Evolutionary conservation across 768 basidiomycete genomes (phyloP).

Genomic region (Gloeophyllum trabeum): DNA sequence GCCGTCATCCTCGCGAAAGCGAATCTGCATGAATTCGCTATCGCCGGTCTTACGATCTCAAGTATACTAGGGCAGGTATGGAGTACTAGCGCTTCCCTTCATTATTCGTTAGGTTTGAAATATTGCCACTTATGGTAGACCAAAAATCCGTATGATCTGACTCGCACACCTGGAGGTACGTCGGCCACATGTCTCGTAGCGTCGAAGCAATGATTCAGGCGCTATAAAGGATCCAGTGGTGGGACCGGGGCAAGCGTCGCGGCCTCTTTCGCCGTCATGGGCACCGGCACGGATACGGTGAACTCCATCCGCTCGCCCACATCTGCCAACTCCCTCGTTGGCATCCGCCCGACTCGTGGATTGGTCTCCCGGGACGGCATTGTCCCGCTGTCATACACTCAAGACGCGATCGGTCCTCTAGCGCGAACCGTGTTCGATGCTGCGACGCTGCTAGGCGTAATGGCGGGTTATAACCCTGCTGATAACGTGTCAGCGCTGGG

Average conservation of each 20-base stretch:
- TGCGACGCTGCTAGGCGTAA: neutral
- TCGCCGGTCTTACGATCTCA: neutral
- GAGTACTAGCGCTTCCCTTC: no score
- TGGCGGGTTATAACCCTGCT: neutral
- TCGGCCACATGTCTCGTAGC: neutral
- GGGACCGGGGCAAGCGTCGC: neutral
- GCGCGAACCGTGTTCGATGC: neutral
- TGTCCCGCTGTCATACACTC: neutral
- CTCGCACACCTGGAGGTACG: neutral
- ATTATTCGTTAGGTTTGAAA: neutral
- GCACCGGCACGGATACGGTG: neutral
- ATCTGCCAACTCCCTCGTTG: slow-evolving; percentile 1
- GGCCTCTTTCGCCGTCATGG: neutral
- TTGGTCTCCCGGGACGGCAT: neutral
- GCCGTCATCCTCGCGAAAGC: neutral
- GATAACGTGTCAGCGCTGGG: neutral
- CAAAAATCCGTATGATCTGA: slow-evolving; percentile 1
- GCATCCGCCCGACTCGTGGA: neutral
- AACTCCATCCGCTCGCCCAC: slow-evolving; percentile 1
- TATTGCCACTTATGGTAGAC: neutral
- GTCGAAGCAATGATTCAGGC: neutral
- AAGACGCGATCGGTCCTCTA: neutral
- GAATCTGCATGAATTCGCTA: slow-evolving; percentile 1
- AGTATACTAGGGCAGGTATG: neutral
- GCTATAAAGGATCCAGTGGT: neutral